Evolutionary conservation across 2,329 filamentous ascomycete genomes (phyloP), one percentile per base, ranked within the genome.

Genomic region (Fusarium dimerum): DNA sequence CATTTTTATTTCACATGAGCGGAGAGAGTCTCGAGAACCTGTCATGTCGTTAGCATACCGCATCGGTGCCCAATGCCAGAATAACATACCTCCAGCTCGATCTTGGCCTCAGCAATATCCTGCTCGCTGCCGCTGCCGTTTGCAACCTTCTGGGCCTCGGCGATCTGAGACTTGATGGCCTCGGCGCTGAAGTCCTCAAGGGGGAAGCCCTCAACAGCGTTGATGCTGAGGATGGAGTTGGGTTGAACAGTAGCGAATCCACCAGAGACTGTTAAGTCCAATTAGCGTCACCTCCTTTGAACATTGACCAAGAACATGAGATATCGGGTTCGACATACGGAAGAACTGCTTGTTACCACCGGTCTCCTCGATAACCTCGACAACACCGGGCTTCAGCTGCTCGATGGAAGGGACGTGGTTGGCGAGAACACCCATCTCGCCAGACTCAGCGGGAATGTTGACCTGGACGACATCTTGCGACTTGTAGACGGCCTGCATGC

Each of bases 341-440:
- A 99, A 99, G 82, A 94, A 99, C 79, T 95, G 90, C 86, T 99
- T 99, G 89, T 75, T 80, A 72, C 81, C 82, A 71, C 91, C 90
- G 71, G 79, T 84, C 84, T 99, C 94, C 83, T 97, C 93, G 65
- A 97, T 85, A 71, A 99, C 83, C 83, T 97, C 93, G 66, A 99
- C 84, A 66, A 97, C 79, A 71, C 94, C 94, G 57, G 94, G 92
- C 85, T 95, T 96, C 77, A 99, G 84, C 83, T 99, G 94, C 84
- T 99, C 94, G 72, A 99, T 97, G 58, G 92, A 92, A 62, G 94
- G 92, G 69, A 99, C 94, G 85, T 99, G 94, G 84, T 94, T 95
- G 75, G 94, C 94, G 73, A 99, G 89, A 69, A 99, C 88, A 89
- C 94, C 94, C 94, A 99, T 99, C 69, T 97, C 94, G 75, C 94